Conservation (phyloP, 192 early-diverging fungal genomes). For the Funneliformis mosseae region DNA sequence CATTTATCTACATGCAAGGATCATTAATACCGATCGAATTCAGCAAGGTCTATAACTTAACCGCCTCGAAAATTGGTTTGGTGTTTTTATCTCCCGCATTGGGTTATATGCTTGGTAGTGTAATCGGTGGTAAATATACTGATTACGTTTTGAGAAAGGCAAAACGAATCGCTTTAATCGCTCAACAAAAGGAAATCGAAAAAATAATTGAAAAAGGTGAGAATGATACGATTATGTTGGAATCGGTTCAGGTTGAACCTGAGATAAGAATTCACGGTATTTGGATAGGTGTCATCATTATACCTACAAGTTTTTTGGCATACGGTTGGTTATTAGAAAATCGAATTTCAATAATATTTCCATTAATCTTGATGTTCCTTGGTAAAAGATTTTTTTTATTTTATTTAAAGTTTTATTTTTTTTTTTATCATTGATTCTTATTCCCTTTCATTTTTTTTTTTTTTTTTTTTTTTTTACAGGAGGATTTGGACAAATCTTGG, state of each 20-base stretch:
- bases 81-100: not conserved
- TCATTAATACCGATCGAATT: constrained; percentile 1
- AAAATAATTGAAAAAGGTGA: not conserved
- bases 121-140: constrained; percentile 11
- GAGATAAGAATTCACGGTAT: constrained; percentile 20
- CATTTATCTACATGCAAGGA: not conserved
- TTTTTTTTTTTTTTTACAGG: not conserved
- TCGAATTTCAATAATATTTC: not conserved
- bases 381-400: not conserved
- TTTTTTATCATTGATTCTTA: not conserved
- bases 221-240: not conserved
- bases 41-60: not conserved
- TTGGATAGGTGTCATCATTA: constrained; percentile 3
- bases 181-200: not conserved
- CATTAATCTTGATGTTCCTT: not conserved
- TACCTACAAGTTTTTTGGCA: not conserved
- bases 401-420: not conserved
- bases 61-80: not conserved
- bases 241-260: not conserved
- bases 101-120: constrained; percentile 17
- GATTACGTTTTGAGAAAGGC: not conserved
- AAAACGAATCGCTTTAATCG: not conserved
- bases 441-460: not conserved
- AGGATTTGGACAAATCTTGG: not conserved
- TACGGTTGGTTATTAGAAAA: constrained; percentile 6